Evolutionary conservation across 441 rosid genomes (phyloP), one percentile per base, ranked within the genome.

Genomic region (Codiaeum variegatum): DNA sequence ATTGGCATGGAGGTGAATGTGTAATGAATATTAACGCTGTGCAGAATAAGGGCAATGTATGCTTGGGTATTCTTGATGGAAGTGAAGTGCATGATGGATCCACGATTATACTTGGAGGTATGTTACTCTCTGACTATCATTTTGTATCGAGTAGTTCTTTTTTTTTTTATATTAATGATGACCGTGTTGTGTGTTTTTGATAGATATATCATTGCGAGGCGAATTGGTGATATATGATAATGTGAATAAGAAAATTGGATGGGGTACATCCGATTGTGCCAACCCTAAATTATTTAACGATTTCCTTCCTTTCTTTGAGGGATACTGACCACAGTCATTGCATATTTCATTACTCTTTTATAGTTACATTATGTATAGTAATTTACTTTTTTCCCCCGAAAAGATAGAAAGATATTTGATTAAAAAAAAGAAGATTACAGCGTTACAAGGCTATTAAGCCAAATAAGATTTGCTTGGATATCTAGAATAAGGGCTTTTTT

Each of bases 11-110:
- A 24, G 28, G 51, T 29, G 13, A 16, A 67, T 62, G 61, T 60
- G 54, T 68, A 46, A 83, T 11, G 59, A 23, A 65, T 21, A 67
- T 76, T 76, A 31, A 42, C 63, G 28, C 72, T 70, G 11, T 85
- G 82, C 91, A 94, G 98, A 71, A 81, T 52, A 84, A 89, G 75
- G 96, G 98, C 75, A 90, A 86, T 73, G 84, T 89, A 10, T 94
- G 98, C 83, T 84, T 94, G 76, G 97, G 98, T 54, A 88, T 94
- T 77, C 90, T 94, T 67, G 95, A 94, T 74, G 95, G 97, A 82
- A 92, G 91, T 82, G 65, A 76, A 72, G 90, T 90, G 67, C 88
- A 85, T 76, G 93, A 87, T 80, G 97, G 97, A 66, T 86, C 94
- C 69, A 83, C 94, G 40, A 86, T 80, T 74, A 86, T 94, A 83